Evolutionary conservation across 768 basidiomycete genomes (phyloP), one percentile per base, ranked within the genome.

Genomic region (Lentinula raphanica): DNA sequence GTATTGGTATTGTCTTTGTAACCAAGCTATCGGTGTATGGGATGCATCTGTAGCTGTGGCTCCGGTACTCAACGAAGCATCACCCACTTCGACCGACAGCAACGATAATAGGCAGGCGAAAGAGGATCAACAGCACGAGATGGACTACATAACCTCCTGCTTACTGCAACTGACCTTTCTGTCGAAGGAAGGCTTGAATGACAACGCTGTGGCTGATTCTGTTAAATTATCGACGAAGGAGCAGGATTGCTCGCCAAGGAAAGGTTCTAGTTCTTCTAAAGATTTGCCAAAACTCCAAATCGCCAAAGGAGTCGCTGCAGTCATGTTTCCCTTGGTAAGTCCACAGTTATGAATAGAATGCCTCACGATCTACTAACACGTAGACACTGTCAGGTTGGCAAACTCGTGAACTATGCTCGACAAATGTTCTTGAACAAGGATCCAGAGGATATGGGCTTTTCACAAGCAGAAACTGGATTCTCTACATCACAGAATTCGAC

Each of bases 391-490:
- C 62, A 86, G 85, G 75, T 86, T 12, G 86, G 86, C 21, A 89
- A 88, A 72, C 79, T 88, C 72, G 79, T 90, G 54, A 86, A 82
- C 60, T 68, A 82, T 6, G 87, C 87, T 9, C 77, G 86, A 6
- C 73, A 73, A 57, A 81, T 89, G 75, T 87, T 86, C 1, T 75
- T 91, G 7, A 77, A 76, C 13, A 69, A 72, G 28, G 88, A 90
- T 62, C 82, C 84, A 0, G 82, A 81, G 60, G 80, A 80, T 59
- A 74, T 74, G 58, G 70, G 50, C 23, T n/a, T 11, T 36, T 25
- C 35, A 13, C 25, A 25, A 46, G 36, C 32, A 17, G 44, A 46
- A 48, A 29, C 42, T 19, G 28, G 31, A 15, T 39, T n/a, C 23
- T 49, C 32, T 12, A 28, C 40, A 12, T 25, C 55, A 4, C 31